Percentiles rank a stretch among this genome's conserved stretches.
Evolutionary conservation across 257 asterid genomes (phyloP).

Genomic region (Plantago major): DNA sequence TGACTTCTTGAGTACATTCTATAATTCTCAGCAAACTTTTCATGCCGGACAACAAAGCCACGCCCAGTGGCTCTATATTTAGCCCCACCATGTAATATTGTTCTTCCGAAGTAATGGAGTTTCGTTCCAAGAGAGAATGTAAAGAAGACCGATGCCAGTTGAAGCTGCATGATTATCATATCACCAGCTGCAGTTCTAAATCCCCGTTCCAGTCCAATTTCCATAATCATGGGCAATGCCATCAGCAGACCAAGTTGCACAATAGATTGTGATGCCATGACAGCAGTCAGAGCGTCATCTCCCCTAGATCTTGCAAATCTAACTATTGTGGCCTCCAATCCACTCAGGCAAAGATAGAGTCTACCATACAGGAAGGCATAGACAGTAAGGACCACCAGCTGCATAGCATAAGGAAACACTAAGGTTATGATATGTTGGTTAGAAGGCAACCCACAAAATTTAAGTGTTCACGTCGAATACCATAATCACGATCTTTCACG

Average conservation of each 20-base stretch:
- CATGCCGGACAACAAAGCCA: slow-evolving; percentile 92
- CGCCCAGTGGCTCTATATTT: slow-evolving; percentile 97
- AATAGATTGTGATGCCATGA: slow-evolving; percentile 86
- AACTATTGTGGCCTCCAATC: slow-evolving; percentile 71
- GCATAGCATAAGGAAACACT: slow-evolving; percentile 29
- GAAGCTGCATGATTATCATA: slow-evolving; percentile 85
- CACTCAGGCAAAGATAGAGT: slow-evolving; percentile 83
- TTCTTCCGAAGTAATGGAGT: slow-evolving; percentile 91
- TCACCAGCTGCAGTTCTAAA: slow-evolving; percentile 84
- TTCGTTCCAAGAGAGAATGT: slow-evolving; percentile 95
- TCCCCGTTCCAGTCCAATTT: slow-evolving; percentile 92
- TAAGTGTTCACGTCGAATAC: not conserved
- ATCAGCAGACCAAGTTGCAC: slow-evolving; percentile 85
- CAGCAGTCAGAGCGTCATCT: slow-evolving; percentile 61
- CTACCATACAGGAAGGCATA: slow-evolving; percentile 84
- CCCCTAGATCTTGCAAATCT: slow-evolving; percentile 66
- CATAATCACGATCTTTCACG: too few species aligned
- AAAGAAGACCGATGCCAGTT: slow-evolving; percentile 84
- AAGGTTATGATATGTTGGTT: not conserved
- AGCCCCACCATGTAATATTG: slow-evolving; percentile 90
- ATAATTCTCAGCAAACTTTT: slow-evolving; percentile 85
- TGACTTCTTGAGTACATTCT: slow-evolving; percentile 96
- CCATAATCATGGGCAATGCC: slow-evolving; percentile 97
- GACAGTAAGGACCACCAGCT: slow-evolving; percentile 87
- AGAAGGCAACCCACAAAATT: not conserved